phyloP scores from a whole-genome alignment of 2,329 filamentous ascomycete genomes.

The Aspergillus pseudotamarii region DNA sequence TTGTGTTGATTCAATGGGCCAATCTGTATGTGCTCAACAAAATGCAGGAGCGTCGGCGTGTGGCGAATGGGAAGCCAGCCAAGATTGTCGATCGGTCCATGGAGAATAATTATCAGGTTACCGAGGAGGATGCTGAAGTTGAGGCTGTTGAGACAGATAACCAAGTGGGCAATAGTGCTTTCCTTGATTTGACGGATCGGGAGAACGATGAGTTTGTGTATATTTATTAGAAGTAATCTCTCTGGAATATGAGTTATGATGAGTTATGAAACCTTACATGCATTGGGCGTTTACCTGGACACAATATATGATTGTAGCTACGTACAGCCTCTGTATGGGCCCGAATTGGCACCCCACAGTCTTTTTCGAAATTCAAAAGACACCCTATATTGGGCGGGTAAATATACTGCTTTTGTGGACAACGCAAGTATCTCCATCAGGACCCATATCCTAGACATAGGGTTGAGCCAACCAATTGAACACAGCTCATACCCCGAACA shows the following conservation, averaged over 20 bases:
- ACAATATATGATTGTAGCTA: background rate
- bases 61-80: conserved; percentile 63
- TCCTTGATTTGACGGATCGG: conserved; percentile 65
- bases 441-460: too few relatives aligned
- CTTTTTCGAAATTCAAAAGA: too few relatives aligned
- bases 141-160: conserved; percentile 19
- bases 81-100: conserved; percentile 64
- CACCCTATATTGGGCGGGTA: too few relatives aligned
- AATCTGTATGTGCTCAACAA: conserved; percentile 59
- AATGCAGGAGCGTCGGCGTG: conserved; percentile 57
- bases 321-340: too few relatives aligned
- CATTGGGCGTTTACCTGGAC: background rate
- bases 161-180: conserved; percentile 53
- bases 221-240: conserved; percentile 49
- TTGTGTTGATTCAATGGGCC: conserved; percentile 57
- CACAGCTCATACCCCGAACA: too few relatives aligned
- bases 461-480: too few relatives aligned
- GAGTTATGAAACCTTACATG: background rate
- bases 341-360: rapidly evolving
- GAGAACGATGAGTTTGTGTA: conserved; percentile 71
- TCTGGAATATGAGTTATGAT: background rate
- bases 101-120: conserved; percentile 54
- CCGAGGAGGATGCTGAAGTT: conserved; percentile 16
- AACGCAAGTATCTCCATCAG: too few relatives aligned
- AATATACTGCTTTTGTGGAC: too few relatives aligned